Evolutionary conservation across 805 yeast species (phyloP).

Genomic region (Cyberlindnera veronae): DNA sequence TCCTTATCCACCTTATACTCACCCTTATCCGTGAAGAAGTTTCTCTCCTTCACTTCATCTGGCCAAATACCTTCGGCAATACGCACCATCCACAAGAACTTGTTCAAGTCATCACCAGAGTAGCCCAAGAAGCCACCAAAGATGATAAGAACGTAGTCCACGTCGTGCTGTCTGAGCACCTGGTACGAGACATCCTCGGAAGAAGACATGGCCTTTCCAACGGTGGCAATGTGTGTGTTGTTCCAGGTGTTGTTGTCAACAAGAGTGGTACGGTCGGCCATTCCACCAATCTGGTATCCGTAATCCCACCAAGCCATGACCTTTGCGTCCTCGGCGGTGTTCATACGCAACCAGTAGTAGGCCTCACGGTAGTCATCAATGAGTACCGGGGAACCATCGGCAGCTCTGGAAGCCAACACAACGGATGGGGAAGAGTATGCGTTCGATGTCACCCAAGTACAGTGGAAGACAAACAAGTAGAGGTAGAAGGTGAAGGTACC

Average conservation of each 20-base stretch:
- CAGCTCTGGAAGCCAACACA: constrained; percentile 75
- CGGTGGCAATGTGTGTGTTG: constrained; percentile 98
- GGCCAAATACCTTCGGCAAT: constrained; percentile 99
- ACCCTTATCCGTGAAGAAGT: constrained; percentile 79
- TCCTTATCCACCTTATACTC: constrained; percentile 82
- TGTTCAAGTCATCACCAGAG: constrained; percentile 95
- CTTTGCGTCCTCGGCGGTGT: constrained; percentile 92
- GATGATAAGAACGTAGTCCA: constrained; percentile 87
- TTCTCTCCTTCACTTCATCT: constrained; percentile 87
- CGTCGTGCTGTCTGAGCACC: constrained; percentile 86
- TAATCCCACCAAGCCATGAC: constrained; percentile 99
- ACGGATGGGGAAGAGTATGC: constrained; percentile 98
- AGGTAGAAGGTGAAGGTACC: constrained; percentile 71
- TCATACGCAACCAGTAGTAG: constrained; percentile 97
- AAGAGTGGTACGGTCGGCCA: constrained; percentile 98
- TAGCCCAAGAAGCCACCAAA: constrained; percentile 94
- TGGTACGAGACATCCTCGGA: constrained; percentile 85
- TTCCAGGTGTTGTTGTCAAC: constrained; percentile 99
- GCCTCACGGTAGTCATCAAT: constrained; percentile 99
- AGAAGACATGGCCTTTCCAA: constrained; percentile 96
- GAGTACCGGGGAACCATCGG: constrained; percentile 80
- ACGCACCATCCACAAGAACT: constrained; percentile 98
- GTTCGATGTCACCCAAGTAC: constrained; percentile 95
- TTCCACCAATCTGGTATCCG: constrained; percentile 99
- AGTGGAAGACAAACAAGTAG: constrained; percentile 81